phyloP scores from a whole-genome alignment of 139 green algal species.

The Haematococcus sp. region DNA sequence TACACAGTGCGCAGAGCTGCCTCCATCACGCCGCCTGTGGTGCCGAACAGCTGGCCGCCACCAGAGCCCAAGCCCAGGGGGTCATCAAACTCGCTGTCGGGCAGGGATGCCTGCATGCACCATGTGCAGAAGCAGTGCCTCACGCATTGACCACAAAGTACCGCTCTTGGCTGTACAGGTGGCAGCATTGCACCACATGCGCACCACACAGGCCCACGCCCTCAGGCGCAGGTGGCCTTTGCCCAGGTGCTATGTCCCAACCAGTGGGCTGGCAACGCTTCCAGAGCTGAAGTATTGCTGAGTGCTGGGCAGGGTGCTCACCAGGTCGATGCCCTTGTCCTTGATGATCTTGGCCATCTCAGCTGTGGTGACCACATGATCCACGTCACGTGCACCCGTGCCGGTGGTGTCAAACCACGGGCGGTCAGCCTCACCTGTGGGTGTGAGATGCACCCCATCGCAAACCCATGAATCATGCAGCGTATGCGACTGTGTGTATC shows the following conservation, averaged over 20 bases:
- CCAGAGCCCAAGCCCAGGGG: slow-evolving; percentile 52
- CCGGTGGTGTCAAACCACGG: slow-evolving; percentile 40
- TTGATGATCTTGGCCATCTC: slow-evolving; percentile 59
- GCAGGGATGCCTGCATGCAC: slow-evolving; percentile 24
- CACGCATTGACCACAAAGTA: too few species aligned
- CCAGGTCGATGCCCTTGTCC: slow-evolving; percentile 54
- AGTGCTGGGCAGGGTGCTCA: too few species aligned
- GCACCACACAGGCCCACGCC: too few species aligned
- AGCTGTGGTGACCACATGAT: slow-evolving; percentile 68
- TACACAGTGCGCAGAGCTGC: slow-evolving; percentile 69
- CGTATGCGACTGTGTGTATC: too few species aligned
- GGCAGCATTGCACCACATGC: too few species aligned
- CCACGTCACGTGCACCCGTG: slow-evolving; percentile 47
- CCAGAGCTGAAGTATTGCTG: too few species aligned
- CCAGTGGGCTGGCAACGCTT: too few species aligned
- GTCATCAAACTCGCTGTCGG: slow-evolving; percentile 46
- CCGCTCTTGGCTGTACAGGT: too few species aligned
- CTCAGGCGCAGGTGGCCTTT: too few species aligned
- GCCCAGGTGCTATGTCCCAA: too few species aligned
- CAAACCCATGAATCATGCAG: too few species aligned
- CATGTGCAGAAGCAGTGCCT: slow-evolving; percentile 13
- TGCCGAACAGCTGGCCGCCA: slow-evolving; percentile 59
- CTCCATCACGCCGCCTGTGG: slow-evolving; percentile 75
- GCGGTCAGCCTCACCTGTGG: slow-evolving; percentile 58
- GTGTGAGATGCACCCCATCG: too few species aligned